Evolutionary conservation across 2,329 filamentous ascomycete species (phyloP).

Genomic region (Neurospora sp.): DNA sequence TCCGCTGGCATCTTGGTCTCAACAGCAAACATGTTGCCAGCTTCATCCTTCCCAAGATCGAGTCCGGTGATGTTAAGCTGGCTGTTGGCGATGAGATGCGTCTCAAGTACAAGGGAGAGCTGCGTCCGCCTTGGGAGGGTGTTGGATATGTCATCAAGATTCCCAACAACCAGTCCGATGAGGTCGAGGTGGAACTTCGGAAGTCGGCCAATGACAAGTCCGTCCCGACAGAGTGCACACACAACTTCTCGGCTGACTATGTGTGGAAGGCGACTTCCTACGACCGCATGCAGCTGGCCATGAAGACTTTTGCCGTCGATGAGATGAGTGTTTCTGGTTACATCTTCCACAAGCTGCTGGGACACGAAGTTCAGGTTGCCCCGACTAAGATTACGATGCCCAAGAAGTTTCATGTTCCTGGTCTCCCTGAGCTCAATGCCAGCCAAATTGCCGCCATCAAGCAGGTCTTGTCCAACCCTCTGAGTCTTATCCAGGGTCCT

Average conservation of each 20-base stretch:
- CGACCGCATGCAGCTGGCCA: constrained; percentile 96
- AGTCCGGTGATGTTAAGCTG: constrained; percentile 94
- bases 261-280: constrained; percentile 99
- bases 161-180: constrained; percentile 96
- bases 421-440: constrained; percentile 85
- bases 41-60: constrained; percentile 92
- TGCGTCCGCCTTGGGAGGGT: constrained; percentile 88
- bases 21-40: constrained; percentile 97
- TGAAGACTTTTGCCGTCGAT: constrained; percentile 98
- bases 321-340: constrained; percentile 98
- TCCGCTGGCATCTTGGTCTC: constrained; percentile 88
- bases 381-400: constrained; percentile 94
- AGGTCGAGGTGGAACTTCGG: constrained; percentile 89
- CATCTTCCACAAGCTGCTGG: constrained; percentile 93
- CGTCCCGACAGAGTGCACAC: constrained; percentile 89
- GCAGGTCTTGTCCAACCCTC: constrained; percentile 82
- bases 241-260: constrained; percentile 97
- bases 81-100: constrained; percentile 98
- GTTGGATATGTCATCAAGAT: constrained; percentile 99
- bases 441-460: constrained; percentile 97
- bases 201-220: constrained; percentile 94
- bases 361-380: constrained; percentile 86
- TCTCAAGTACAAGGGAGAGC: constrained; percentile 87
- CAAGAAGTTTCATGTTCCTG: constrained; percentile 93
- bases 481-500: constrained; percentile 93